phyloP scores from a whole-genome alignment of 345 rosid species.

The Acer saccharum region DNA sequence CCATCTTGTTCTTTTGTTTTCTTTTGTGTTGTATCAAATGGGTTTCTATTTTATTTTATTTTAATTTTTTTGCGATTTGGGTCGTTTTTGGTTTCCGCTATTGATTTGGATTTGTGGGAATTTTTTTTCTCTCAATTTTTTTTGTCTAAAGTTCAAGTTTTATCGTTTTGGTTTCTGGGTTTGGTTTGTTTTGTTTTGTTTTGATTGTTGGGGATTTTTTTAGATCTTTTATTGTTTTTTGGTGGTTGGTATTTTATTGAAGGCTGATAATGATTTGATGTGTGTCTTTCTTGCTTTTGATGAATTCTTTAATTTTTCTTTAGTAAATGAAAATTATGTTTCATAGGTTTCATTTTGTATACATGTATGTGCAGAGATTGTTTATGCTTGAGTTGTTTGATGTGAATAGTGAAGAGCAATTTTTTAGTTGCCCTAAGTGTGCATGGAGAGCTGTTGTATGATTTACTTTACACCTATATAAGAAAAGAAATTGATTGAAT shows the following conservation, averaged over 20 bases:
- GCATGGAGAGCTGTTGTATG: not conserved
- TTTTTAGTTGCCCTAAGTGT: not conserved
- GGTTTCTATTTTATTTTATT: not conserved
- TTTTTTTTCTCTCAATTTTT: not conserved
- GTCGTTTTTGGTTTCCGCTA: constrained; percentile 25
- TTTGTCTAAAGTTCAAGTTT: not conserved
- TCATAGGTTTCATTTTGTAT: not conserved
- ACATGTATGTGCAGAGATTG: not conserved
- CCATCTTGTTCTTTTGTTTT: not conserved
- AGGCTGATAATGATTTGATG: not conserved
- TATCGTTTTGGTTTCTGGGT: not conserved
- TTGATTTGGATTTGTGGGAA: constrained; percentile 8
- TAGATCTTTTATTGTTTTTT: not conserved
- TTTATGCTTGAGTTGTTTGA: not conserved
- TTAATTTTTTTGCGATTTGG: constrained; percentile 7
- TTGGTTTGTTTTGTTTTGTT: not conserved
- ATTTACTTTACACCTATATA: not conserved
- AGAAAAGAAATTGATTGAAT: not conserved
- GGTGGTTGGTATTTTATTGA: not conserved
- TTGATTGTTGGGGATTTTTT: constrained; percentile 14
- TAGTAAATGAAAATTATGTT: not conserved
- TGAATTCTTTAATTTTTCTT: not conserved
- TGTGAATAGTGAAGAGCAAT: not conserved
- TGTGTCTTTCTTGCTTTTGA: not conserved
- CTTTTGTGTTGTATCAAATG: too few relatives aligned